Evolutionary conservation across 2,329 filamentous ascomycete genomes (phyloP).

Genomic region (Stagonosporopsis chrysanthemi): DNA sequence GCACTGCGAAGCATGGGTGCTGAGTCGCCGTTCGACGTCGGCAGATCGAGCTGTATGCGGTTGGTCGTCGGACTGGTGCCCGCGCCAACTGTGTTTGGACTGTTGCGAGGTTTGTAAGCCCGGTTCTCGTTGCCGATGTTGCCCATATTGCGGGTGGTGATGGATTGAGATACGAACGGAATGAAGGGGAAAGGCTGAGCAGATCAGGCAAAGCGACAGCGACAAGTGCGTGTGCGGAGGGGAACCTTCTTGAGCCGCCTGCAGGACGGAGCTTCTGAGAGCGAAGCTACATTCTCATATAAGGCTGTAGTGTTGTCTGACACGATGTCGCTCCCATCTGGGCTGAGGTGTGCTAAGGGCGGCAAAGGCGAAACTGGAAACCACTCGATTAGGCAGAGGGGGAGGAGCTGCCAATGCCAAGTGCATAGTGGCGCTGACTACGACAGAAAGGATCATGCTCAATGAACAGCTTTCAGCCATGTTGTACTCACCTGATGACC

Average conservation of each 20-base stretch:
- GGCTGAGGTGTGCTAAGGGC: neutral
- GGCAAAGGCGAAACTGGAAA: neutral
- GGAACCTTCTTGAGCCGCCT: neutral
- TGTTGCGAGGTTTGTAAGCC: constrained; percentile 35
- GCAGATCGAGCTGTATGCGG: constrained; percentile 47
- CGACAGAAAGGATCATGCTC: neutral
- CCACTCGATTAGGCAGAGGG: neutral
- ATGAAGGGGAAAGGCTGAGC: too few relatives aligned
- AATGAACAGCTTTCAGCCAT: neutral
- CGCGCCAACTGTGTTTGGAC: constrained; percentile 26
- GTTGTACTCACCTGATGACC: constrained; percentile 14
- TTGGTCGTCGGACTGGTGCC: constrained; percentile 9
- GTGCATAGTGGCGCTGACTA: constrained; percentile 9
- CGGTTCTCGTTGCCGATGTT: constrained; percentile 37
- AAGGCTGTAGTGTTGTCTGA: constrained; percentile 2
- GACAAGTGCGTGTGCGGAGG: neutral
- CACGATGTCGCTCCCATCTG: neutral
- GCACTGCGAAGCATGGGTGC: constrained; percentile 42
- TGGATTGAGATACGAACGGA: neutral
- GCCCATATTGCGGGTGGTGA: constrained; percentile 19
- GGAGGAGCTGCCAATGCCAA: constrained; percentile 8
- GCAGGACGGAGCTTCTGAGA: neutral
- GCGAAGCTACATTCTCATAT: neutral
- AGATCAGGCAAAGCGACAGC: neutral
- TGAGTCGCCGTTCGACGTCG: constrained; percentile 31